Conservation (phyloP, 441 rosid genomes). For the Pelargonium australe region DNA sequence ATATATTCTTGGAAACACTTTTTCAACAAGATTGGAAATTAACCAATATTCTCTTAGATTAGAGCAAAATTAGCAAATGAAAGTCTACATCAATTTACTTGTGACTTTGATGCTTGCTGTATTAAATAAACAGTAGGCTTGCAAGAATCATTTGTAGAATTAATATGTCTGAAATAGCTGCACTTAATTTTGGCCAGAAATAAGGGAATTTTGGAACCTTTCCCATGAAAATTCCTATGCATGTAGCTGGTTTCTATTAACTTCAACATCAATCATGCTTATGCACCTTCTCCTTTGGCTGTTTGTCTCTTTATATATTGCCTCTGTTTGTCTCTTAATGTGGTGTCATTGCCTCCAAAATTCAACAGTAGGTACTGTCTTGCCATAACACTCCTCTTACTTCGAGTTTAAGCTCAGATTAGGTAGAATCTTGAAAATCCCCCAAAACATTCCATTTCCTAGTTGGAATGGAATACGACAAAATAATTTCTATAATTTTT, state of each 20-base stretch:
- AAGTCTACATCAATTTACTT: conserved; percentile 4
- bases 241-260: not conserved
- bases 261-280: conserved; percentile 30
- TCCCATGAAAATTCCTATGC: not conserved
- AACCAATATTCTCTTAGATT: conserved; percentile 6
- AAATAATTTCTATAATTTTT: not conserved
- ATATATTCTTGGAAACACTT: not conserved
- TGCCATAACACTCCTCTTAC: not conserved
- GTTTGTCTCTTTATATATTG: conserved; percentile 16
- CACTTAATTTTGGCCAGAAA: conserved; percentile 3
- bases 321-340: conserved; percentile 10
- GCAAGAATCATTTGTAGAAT: not conserved
- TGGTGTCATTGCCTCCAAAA: conserved; percentile 9
- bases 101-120: not conserved
- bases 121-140: not conserved
- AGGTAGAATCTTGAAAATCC: conserved; percentile 21
- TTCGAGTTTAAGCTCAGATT: conserved; percentile 13
- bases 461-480: not conserved
- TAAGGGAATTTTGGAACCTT: not conserved
- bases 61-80: not conserved
- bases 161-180: not conserved
- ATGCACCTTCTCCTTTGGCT: conserved; percentile 44
- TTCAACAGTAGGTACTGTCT: conserved; percentile 24
- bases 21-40: not conserved
- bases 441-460: conserved; percentile 7